Base-by-base conservation (phyloP, 2,329 filamentous ascomycete genomes). In the Colletotrichum sp. region DNA sequence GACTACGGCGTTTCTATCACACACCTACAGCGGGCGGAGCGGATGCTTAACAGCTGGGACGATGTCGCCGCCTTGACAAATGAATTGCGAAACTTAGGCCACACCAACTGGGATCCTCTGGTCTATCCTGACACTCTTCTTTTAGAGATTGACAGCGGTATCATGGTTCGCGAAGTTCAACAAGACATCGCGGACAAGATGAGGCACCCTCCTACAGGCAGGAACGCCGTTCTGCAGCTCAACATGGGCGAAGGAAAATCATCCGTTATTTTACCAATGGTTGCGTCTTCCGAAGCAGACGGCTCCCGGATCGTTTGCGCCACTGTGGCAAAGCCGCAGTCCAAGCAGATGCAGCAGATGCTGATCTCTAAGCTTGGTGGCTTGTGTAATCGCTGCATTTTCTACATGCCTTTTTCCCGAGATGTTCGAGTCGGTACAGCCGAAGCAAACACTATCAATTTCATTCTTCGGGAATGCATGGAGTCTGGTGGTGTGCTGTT, bases 181-280 rank as follows among this genome's bases (percentile, higher is more conserved):
- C 86, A 89, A 4, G 80, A 89, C 3, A 91, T 95, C 66, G 90
- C 93, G 0, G 60, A 72, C 0, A 80, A 88, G 24, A 95, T 95
- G 90, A 89, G 87, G 4, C 67, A 79, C 0, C 87, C 88, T 0
- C 78, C 80, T 0, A 80, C 80, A 0, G 81, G 79, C 0, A 32
- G 80, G 0, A 94, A 92, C 78, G 81, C 87, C 0, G 88, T 92
- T 0, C 89, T 94, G 85, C 92, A 94, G 79, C 82, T 95, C 3
- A 94, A 94, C 77, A 95, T 95, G 93, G 93, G 93, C 0, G 89
- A 94, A 79, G 93, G 93, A 0, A 95, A 95, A 77, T 92, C 92
- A 0, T 93, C 93, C 0, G 90, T 94, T 2, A 95, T 96, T 65
- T 87, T 93, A 0, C 93, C 93, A 0, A 92, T 94, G 49, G 89